Conservation (phyloP, 495 filamentous ascomycete genomes). For the Neurospora sp. region DNA sequence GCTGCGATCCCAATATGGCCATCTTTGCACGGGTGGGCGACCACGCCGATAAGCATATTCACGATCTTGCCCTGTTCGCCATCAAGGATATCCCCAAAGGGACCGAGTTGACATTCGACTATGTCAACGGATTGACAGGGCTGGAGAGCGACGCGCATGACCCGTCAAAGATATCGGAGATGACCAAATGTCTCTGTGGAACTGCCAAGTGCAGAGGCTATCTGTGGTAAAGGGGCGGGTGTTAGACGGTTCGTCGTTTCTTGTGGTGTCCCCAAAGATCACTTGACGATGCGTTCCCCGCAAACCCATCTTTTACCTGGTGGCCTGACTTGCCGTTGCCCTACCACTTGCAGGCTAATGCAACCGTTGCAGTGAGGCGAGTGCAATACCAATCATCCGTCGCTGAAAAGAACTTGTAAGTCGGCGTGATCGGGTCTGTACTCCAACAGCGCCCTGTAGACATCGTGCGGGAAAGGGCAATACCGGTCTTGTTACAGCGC, state of each 20-base stretch:
- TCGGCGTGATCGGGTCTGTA: neutral
- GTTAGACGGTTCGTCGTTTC: neutral
- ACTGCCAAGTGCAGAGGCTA: constrained; percentile 55
- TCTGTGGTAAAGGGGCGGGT: constrained; percentile 43
- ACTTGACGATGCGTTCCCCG: neutral
- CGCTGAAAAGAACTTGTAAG: neutral
- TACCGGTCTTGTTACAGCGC: neutral
- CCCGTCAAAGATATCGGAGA: constrained; percentile 33
- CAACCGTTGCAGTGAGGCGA: neutral
- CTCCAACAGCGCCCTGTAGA: neutral
- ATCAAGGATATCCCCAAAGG: constrained; percentile 53
- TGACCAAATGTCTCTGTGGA: constrained; percentile 58
- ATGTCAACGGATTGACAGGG: constrained; percentile 48
- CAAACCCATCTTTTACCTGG: neutral
- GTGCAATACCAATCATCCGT: neutral
- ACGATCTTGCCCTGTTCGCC: constrained; percentile 84
- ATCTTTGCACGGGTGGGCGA: constrained; percentile 77
- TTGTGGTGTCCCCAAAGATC: neutral
- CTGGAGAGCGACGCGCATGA: constrained; percentile 40
- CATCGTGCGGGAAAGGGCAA: neutral
- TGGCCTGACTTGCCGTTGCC: neutral
- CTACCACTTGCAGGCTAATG: neutral
- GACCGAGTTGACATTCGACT: constrained; percentile 83
- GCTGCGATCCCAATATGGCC: constrained; percentile 62
- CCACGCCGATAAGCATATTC: constrained; percentile 61